These are phyloP conservation scores for Eucalyptus urophylla DNA, from an alignment of 345 rosid genomes.

Conservation along the genomic window DNA sequence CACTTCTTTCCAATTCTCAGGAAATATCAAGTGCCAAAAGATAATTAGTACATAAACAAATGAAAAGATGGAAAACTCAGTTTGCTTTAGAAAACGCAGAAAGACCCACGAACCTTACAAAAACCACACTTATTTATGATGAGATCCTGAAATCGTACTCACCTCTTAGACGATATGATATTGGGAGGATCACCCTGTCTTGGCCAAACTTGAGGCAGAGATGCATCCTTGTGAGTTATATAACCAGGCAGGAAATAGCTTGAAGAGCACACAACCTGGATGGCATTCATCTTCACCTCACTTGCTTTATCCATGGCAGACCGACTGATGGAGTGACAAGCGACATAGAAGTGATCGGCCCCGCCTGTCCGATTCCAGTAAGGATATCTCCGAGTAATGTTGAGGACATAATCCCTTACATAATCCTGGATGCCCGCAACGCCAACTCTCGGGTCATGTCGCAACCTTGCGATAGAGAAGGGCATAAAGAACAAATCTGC, in stretches of 20 bases:
- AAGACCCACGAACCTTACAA: neutral
- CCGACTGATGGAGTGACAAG: slow-evolving; percentile 55
- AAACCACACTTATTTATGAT: neutral
- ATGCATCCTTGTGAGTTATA: slow-evolving; percentile 46
- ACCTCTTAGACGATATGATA: slow-evolving; percentile 33
- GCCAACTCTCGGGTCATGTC: slow-evolving; percentile 34
- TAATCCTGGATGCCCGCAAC: slow-evolving; percentile 23
- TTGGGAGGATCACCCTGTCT: slow-evolving; percentile 34
- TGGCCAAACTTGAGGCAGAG: slow-evolving; percentile 60
- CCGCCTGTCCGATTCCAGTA: slow-evolving; percentile 55
- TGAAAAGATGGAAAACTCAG: neutral
- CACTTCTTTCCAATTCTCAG: neutral
- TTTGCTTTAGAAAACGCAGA: neutral
- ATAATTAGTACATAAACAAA: neutral
- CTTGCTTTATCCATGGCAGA: slow-evolving; percentile 30
- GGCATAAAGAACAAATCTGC: slow-evolving; percentile 53
- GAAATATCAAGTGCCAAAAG: neutral
- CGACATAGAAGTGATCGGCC: slow-evolving; percentile 54
- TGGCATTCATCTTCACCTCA: slow-evolving; percentile 31
- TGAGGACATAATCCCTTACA: slow-evolving; percentile 20
- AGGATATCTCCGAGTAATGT: slow-evolving; percentile 34
- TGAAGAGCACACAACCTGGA: slow-evolving; percentile 53
- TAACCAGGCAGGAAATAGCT: slow-evolving; percentile 40
- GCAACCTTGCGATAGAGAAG: slow-evolving; percentile 43
- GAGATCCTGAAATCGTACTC: neutral